Conservation (phyloP, 345 rosid genomes). For the Gossypioides kirkii region DNA sequence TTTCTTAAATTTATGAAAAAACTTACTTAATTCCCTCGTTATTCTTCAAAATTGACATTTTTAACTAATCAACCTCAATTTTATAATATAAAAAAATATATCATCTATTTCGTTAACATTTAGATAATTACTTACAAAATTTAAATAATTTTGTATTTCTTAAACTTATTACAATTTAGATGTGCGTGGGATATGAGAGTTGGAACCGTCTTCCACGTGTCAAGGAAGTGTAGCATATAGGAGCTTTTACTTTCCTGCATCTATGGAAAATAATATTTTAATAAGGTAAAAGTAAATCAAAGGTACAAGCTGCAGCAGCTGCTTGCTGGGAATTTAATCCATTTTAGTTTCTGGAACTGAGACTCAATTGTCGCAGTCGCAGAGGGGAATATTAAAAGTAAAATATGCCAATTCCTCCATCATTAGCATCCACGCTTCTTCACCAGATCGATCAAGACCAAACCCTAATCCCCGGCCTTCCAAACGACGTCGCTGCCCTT, state of each 20-base stretch:
- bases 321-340: background rate
- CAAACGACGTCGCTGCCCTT: slow-evolving; percentile 54
- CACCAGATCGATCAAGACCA: slow-evolving; percentile 30
- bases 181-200: too few relatives aligned
- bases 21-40: too few relatives aligned
- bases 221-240: background rate
- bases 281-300: background rate
- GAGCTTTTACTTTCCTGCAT: background rate
- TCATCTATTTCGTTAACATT: too few relatives aligned
- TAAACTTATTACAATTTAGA: too few relatives aligned
- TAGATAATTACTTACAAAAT: too few relatives aligned
- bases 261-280: background rate
- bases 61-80: too few relatives aligned
- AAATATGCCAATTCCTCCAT: slow-evolving; percentile 21
- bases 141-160: too few relatives aligned
- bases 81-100: too few relatives aligned
- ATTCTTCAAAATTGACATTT: too few relatives aligned
- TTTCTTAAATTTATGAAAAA: too few relatives aligned
- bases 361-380: background rate
- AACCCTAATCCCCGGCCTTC: slow-evolving; percentile 67
- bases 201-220: background rate
- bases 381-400: background rate
- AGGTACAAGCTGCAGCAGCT: background rate
- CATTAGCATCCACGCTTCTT: slow-evolving; percentile 9
- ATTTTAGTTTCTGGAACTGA: background rate